Evolutionary conservation across 1,284 basidiomycete genomes (phyloP), one percentile per base, ranked within the genome.

Genomic region (Microbotryum silenes-acaulis): DNA sequence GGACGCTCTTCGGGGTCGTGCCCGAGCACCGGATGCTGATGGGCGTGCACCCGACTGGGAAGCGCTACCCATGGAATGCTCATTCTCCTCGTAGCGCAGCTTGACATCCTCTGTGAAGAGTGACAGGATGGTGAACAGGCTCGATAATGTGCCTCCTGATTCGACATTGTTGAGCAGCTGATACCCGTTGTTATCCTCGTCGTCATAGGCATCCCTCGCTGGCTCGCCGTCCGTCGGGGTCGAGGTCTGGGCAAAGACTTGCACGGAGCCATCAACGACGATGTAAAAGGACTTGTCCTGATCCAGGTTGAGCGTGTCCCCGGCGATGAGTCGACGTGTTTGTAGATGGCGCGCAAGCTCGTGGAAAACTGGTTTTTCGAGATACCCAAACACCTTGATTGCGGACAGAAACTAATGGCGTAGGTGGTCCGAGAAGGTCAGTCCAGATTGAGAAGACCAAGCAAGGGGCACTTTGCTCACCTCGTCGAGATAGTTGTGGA

Each of bases 91-190:
- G 89, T 90, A 94, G 63, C 89, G 87, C 70, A 97, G 84, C 75
- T 92, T 88, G 71, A 98, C 87, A 72, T 97, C 89, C 75, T 98
- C 94, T 2, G 96, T 99, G 77, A 99, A 98, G 53, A 99, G 80
- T 61, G 78, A 89, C 57, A 98, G 81, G 73, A 98, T 98, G 16
- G 91, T 97, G 77, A 98, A 97, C 47, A 97, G 80, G 71, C 91
- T 94, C 47, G 91, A 94, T 18, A 97, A 79, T 0, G 92, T 98
- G 12, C 94, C 91, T 6, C 92, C 92, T n/a, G 86, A 88, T 47
- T 88, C 86, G 33, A 97, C 93, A 77, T 93, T 90, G 72, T 96
- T 97, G 51, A 97, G 81, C 6, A 97, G 79, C 72, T 93, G 90
- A 75, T 91, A 96, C 7, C 91, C 92, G 68, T 93, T 92, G 81